Base-by-base conservation (phyloP, 345 rosid species). In the Reutealis trisperma region DNA sequence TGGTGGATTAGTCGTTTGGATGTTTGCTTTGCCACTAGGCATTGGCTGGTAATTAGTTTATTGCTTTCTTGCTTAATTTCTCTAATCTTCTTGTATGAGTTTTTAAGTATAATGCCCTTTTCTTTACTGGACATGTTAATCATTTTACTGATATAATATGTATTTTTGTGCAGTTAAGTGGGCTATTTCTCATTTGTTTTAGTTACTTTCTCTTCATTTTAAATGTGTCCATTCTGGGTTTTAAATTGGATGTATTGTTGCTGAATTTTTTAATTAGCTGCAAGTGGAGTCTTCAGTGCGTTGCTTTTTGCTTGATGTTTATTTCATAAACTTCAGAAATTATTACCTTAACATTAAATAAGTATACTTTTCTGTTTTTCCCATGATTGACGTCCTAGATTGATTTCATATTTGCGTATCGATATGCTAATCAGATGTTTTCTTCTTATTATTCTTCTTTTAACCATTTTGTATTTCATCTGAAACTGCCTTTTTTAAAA, bases 1-100 rank as follows among this genome's bases (percentile, higher is more conserved):
- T 96, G 99, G 98, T 93, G 96, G 97, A 82, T 96, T 83, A 91
- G 96, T 83, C 84, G 99, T 6, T 79, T 96, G 62, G 99, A 96
- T 77, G 74, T 96, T 83, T 88, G 92, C 87, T 96, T 90, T 79
- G 83, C 99, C 78, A 96, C 98, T 24, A 80, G 98, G 75, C 99
- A 96, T 85, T 96, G 98, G 98, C 93, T 93, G 85, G 99, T 95
- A 66, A 82, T 84, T 86, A 14, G 12, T 70, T 49, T n/a, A 15
- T 51, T 10, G 19, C 25, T 27, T 44, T 24, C 30, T 55, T 11
- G 13, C 11, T 67, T 51, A 11, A 5, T 59, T 63, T 45, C 16
- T 63, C 58, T 27, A 58, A 0, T 58, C 62, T 54, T 21, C 58
- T 22, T 63, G 13, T 63, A 18, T 65, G 24, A 8, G 67, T 63